Conservation (phyloP, 1,284 basidiomycete genomes). For the Ganoderma multipileum region DNA sequence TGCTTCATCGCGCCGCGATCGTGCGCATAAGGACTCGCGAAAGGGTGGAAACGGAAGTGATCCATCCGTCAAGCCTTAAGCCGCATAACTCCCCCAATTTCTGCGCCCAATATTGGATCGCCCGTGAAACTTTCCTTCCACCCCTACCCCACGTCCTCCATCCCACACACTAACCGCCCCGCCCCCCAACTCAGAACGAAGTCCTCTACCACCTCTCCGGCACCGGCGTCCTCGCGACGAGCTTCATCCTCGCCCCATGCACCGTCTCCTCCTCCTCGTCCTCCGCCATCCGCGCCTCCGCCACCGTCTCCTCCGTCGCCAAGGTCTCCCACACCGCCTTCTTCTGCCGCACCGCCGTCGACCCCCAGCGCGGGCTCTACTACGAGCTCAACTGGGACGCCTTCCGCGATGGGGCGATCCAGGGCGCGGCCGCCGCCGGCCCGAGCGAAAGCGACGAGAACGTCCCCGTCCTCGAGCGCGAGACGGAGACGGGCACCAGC, state of each 20-base stretch:
- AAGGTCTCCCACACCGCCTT: conserved; percentile 44
- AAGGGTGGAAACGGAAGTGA: too few species aligned
- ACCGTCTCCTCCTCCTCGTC: conserved; percentile 43
- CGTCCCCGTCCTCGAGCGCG: conserved; percentile 3
- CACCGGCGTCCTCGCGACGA: conserved; percentile 54
- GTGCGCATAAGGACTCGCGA: too few species aligned
- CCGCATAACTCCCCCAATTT: too few species aligned
- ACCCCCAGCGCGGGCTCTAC: conserved; percentile 65
- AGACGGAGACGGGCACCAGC: conserved; percentile 16
- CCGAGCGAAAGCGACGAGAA: conserved; percentile 23
- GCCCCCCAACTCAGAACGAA: conserved; percentile 60
- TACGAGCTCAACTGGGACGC: conserved; percentile 66
- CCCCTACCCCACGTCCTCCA: too few species aligned
- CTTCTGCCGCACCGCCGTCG: conserved; percentile 63
- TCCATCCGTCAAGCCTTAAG: too few species aligned
- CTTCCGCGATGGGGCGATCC: conserved; percentile 51
- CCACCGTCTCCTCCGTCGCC: conserved; percentile 1
- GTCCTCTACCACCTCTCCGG: conserved; percentile 67
- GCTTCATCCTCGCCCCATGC: conserved; percentile 59
- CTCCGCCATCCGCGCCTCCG: conserved; percentile 17
- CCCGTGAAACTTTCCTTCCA: too few species aligned
- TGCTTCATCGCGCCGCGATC: too few species aligned
- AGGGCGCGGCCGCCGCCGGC: too few species aligned
- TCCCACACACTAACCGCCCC: too few species aligned
- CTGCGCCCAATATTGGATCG: too few species aligned